A percentile compares a stretch with the other conserved stretches of the same genome.
Evolutionary conservation across 352 stramenopile genomes (phyloP).

Genomic region (Globisporangium perplexum): DNA sequence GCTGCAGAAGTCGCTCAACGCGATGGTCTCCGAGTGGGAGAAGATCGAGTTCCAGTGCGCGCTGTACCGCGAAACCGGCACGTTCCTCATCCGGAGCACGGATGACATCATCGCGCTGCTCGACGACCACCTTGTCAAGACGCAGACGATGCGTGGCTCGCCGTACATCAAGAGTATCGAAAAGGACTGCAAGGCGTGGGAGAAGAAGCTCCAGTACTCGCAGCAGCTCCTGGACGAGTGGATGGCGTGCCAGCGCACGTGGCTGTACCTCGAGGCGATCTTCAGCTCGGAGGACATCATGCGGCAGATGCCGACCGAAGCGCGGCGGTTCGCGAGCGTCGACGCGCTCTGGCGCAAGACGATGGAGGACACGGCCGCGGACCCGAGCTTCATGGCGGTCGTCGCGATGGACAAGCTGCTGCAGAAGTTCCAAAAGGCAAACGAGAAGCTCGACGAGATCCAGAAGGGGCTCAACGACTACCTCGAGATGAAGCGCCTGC

Average conservation of each 20-base stretch:
- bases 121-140: conserved; percentile 94
- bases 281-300: conserved; percentile 96
- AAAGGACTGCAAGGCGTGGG: conserved; percentile 86
- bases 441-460: conserved; percentile 93
- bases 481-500: conserved; percentile 91
- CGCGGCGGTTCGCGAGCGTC: conserved; percentile 83
- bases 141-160: conserved; percentile 93
- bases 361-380: conserved; percentile 87
- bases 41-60: conserved; percentile 91
- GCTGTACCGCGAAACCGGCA: conserved; percentile 91
- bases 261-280: conserved; percentile 95
- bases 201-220: conserved; percentile 86
- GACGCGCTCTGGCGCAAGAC: conserved; percentile 90
- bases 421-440: conserved; percentile 90
- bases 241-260: conserved; percentile 92
- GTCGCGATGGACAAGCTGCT: conserved; percentile 87
- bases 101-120: conserved; percentile 91
- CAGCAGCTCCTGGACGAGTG: conserved; percentile 93
- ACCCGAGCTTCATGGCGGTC: conserved; percentile 88
- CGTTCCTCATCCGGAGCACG: conserved; percentile 79
- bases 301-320: conserved; percentile 93
- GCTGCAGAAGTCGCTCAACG: conserved; percentile 90
- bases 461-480: conserved; percentile 93
- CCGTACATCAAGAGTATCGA: conserved; percentile 94
- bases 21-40: conserved; percentile 94